These are phyloP conservation scores for Trifolium fragiferum DNA, from an alignment of 306 rosid species.

Conservation along the genomic window DNA sequence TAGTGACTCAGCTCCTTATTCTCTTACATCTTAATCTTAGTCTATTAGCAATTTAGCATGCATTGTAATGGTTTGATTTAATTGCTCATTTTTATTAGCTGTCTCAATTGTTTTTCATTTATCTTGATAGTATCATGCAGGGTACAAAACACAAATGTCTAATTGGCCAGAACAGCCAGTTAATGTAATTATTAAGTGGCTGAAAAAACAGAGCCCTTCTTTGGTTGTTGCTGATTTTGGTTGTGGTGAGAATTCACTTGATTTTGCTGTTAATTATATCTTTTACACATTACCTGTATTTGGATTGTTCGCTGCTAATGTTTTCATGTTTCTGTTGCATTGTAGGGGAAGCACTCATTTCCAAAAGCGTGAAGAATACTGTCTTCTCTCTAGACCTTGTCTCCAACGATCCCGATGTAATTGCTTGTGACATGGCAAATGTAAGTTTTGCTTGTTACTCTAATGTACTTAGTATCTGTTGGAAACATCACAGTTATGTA, in stretches of 20 bases:
- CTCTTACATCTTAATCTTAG: background rate
- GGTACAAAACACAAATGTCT: slow-evolving; percentile 90
- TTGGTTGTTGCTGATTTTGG: slow-evolving; percentile 94
- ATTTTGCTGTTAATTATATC: background rate
- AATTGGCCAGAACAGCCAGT: slow-evolving; percentile 95
- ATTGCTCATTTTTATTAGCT: slow-evolving; percentile 26
- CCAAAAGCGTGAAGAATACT: slow-evolving; percentile 76
- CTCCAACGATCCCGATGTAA: slow-evolving; percentile 75
- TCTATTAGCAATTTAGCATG: background rate
- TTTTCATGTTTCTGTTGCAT: slow-evolving; percentile 29
- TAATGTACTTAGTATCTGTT: background rate
- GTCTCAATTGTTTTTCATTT: slow-evolving; percentile 41
- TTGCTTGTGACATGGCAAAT: slow-evolving; percentile 91
- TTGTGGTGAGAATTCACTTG: slow-evolving; percentile 68
- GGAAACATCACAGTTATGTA: slow-evolving; percentile 6
- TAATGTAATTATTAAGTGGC: slow-evolving; percentile 79
- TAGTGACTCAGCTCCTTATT: slow-evolving; percentile 8
- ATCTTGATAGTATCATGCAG: slow-evolving; percentile 86
- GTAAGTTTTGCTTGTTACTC: slow-evolving; percentile 53
- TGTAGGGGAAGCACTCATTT: slow-evolving; percentile 93
- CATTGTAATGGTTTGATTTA: background rate
- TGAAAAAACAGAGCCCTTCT: slow-evolving; percentile 71
- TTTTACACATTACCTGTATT: background rate
- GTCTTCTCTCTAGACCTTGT: slow-evolving; percentile 94
- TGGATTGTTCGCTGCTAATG: slow-evolving; percentile 28